Base-by-base conservation (phyloP, 176 grass and related monocot genomes). In the Oryza meridionalis region DNA sequence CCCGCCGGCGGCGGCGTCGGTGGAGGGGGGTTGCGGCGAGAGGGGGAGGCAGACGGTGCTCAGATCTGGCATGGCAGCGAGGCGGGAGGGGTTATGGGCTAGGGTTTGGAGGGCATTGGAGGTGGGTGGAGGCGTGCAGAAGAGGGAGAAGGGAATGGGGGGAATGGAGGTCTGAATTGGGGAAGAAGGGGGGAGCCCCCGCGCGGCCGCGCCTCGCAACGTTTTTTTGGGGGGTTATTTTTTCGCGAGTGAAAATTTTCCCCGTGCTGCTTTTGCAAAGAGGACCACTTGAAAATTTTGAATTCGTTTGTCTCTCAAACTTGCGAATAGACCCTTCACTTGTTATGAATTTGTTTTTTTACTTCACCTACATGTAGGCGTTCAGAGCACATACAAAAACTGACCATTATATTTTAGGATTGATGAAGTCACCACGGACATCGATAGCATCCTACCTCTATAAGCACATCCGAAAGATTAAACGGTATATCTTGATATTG, bases 51-150 rank as follows among this genome's bases (percentile, higher is more conserved):
- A 82, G 45, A 78, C 67, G 55, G 73, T 90, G 79, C 83, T 82
- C 77, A 90, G 88, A 86, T 90, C 84, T 69, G 79, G 88, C 88
- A 90, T 90, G 67, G 88, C 88, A 43, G 45, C 70, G 46, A 25
- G 64, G 27, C 13, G 35, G 22, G 2, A 42, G 63, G 35, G 25
- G 11, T 32, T 62, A n/a, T 2, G 79, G 19, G 53, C 64, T 89
- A 85, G 88, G 88, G 83, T 82, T 82, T 82, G 72, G 88, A 61
- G 68, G 59, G 58, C 87, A 88, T 88, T 68, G 87, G 61, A 55
- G 76, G 61, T 58, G 81, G 65, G 65, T 72, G 50, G 81, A 62
- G 76, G 0, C 81, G 63, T 62, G 26, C 38, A 32, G 50, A 73
- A 68, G 6, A 3, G 19, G 19, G 53, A 58, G 53, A 55, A 55